A percentile compares a stretch with the other conserved stretches of the same genome.
These are phyloP conservation scores for Glycine latifolia DNA, from an alignment of 306 rosid species.

Conservation along the genomic window DNA sequence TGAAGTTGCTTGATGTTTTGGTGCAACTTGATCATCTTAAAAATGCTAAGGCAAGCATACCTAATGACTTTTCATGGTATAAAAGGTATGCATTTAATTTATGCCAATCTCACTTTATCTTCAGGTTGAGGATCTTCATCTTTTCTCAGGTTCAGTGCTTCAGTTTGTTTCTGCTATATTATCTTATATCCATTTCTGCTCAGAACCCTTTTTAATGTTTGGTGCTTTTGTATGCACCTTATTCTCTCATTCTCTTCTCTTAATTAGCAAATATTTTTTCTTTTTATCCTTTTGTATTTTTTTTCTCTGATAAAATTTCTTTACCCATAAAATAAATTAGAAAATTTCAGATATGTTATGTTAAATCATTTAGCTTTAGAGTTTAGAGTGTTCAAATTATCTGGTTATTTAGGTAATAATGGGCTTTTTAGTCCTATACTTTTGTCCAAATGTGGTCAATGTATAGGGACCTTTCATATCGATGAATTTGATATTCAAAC, in stretches of 20 bases:
- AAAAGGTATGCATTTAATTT: constrained; percentile 70
- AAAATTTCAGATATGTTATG: neutral
- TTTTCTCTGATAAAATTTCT: neutral
- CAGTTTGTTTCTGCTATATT: constrained; percentile 35
- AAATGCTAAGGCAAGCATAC: constrained; percentile 99
- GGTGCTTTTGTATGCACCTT: neutral
- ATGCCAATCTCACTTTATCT: constrained; percentile 25
- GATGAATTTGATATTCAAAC: too few relatives aligned
- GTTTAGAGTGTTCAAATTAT: neutral
- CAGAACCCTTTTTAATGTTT: constrained; percentile 2
- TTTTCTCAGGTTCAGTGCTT: constrained; percentile 29
- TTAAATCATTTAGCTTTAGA: constrained; percentile 14
- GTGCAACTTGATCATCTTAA: constrained; percentile 99
- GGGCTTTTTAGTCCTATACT: too few relatives aligned
- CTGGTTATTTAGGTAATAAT: neutral
- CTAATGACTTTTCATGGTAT: constrained; percentile 98
- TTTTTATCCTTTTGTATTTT: neutral
- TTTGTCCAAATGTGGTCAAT: too few relatives aligned
- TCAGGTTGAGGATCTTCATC: constrained; percentile 38
- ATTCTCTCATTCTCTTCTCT: too few relatives aligned
- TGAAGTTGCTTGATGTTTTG: constrained; percentile 91
- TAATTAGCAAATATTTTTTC: too few relatives aligned
- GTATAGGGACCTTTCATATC: too few relatives aligned
- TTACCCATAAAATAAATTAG: neutral
- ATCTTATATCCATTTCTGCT: constrained; percentile 32